phyloP scores from a whole-genome alignment of 2,329 filamentous ascomycete species.

The Paecilomyces dactylethromorphus region DNA sequence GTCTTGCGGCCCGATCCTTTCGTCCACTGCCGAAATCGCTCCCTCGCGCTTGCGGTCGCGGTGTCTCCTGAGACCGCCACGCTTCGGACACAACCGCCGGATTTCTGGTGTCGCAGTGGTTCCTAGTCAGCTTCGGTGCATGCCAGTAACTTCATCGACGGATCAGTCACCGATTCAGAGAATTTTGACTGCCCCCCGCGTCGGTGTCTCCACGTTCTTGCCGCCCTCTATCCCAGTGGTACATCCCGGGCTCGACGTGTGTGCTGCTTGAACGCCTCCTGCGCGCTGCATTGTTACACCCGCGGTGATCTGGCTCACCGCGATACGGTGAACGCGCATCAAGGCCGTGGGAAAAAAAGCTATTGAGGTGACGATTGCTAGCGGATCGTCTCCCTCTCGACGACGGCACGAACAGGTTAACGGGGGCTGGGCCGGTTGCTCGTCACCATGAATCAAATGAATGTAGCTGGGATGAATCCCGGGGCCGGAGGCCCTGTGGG shows the following conservation, averaged over 20 bases:
- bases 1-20: background rate
- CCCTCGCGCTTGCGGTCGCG: background rate
- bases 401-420: conserved; percentile 20
- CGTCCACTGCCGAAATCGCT: background rate
- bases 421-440: conserved; percentile 28
- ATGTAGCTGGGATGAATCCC: conserved; percentile 52
- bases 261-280: conserved; percentile 14
- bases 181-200: background rate
- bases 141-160: background rate
- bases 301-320: conserved; percentile 13
- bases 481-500: conserved; percentile 51
- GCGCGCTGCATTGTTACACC: conserved; percentile 19
- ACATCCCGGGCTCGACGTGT: background rate
- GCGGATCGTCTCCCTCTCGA: conserved; percentile 19
- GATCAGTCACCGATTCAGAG: background rate
- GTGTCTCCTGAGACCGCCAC: conserved; percentile 1
- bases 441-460: conserved; percentile 49
- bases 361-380: conserved; percentile 1
- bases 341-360: conserved; percentile 6
- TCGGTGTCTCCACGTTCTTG: background rate
- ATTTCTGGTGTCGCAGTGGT: conserved; percentile 2
- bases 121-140: background rate
- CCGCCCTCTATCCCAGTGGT: background rate
- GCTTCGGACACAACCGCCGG: conserved; percentile 3
- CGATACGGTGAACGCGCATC: conserved; percentile 28